phyloP scores from a whole-genome alignment of 1,284 basidiomycete species.

The Rhodotorula mucilaginosa region DNA sequence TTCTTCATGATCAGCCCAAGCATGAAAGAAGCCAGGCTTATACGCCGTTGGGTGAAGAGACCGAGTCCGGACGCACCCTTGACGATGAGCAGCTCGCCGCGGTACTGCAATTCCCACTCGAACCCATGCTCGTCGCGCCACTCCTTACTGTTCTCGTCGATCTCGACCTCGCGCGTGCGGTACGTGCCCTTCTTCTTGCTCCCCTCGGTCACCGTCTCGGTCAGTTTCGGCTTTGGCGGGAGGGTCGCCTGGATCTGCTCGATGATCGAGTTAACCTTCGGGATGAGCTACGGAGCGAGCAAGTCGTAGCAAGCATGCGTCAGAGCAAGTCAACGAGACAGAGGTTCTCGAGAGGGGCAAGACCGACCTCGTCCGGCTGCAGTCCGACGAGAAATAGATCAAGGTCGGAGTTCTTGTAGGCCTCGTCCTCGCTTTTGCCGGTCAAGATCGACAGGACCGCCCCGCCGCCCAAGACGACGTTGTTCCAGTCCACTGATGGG shows the following conservation, averaged over 20 bases:
- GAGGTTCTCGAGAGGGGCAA: too few relatives aligned
- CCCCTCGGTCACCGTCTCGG: neutral
- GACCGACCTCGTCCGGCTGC: constrained; percentile 14
- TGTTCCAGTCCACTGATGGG: constrained; percentile 14
- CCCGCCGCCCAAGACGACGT: constrained; percentile 20
- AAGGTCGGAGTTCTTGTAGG: constrained; percentile 8
- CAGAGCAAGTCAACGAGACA: too few relatives aligned
- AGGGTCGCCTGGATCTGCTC: constrained; percentile 12
- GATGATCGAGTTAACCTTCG: constrained; percentile 17
- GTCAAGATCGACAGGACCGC: constrained; percentile 15
- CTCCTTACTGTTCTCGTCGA: neutral
- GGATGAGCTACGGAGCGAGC: constrained; percentile 8
- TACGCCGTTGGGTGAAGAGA: too few relatives aligned
- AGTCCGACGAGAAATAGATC: constrained; percentile 26
- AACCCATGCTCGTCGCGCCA: neutral
- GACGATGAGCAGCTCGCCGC: constrained; percentile 15
- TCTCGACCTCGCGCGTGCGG: neutral
- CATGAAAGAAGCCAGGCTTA: too few relatives aligned
- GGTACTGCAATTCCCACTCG: constrained; percentile 4
- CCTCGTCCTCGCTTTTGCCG: neutral
- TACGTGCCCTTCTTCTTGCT: neutral
- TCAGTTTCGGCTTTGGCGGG: neutral
- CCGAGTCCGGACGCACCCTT: constrained; percentile 3
- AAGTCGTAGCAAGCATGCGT: too few relatives aligned
- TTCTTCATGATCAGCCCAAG: too few relatives aligned